These are phyloP conservation scores for Miamiensis avidus DNA, from an alignment of 169 alveolate genomes.

Conservation along the genomic window DNA sequence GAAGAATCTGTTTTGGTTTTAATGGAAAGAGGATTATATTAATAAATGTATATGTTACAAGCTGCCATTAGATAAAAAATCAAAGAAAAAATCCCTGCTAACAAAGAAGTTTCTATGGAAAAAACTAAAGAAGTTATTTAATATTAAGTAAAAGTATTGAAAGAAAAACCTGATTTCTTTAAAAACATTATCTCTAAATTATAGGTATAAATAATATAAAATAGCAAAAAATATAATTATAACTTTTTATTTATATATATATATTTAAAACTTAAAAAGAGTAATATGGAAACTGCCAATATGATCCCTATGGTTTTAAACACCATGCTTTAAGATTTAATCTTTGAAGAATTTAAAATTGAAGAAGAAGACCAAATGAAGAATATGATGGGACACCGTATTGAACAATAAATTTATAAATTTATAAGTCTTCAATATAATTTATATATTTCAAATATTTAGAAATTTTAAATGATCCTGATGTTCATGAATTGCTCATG, in stretches of 20 bases:
- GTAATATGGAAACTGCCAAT: conserved; percentile 4
- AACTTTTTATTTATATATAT: background rate
- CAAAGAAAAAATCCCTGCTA: conserved; percentile 13
- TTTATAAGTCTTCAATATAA: no score
- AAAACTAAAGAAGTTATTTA: background rate
- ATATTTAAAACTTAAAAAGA: background rate
- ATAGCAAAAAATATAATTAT: no score
- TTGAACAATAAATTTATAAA: background rate
- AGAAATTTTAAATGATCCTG: background rate
- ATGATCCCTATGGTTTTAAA: conserved; percentile 23
- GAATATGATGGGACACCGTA: conserved; percentile 12
- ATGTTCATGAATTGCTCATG: background rate
- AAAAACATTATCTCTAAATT: background rate
- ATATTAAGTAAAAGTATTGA: conserved; percentile 6
- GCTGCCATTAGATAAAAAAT: conserved; percentile 36
- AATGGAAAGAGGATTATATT: conserved; percentile 30
- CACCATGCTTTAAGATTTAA: conserved; percentile 13
- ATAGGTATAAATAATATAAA: background rate
- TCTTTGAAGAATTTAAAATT: conserved; percentile 15
- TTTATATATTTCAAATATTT: no score
- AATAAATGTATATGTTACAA: conserved; percentile 32
- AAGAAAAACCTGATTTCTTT: conserved; percentile 3
- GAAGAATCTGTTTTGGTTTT: conserved; percentile 15
- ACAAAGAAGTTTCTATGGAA: background rate
- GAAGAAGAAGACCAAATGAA: conserved; percentile 36